phyloP scores from a whole-genome alignment of 495 filamentous ascomycete species.

The Penicillium egyptiacum region DNA sequence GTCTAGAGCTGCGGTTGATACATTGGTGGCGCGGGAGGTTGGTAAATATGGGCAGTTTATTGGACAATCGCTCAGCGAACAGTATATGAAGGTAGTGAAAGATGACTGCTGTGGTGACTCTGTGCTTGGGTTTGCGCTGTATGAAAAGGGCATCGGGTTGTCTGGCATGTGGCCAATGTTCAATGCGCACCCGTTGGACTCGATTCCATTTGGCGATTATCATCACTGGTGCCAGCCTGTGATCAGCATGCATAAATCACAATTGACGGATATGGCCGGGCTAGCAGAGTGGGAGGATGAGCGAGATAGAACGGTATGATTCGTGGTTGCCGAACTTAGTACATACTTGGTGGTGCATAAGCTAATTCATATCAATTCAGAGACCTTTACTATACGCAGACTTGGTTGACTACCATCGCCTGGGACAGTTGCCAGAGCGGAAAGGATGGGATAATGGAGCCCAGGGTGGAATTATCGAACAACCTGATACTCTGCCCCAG shows the following conservation, averaged over 20 bases:
- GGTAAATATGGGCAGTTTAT: constrained; percentile 20
- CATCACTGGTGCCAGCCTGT: constrained; percentile 53
- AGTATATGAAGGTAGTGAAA: constrained; percentile 37
- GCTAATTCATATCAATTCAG: constrained; percentile 8
- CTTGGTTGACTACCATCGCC: constrained; percentile 27
- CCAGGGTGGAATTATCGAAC: constrained; percentile 30
- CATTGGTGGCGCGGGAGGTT: constrained; percentile 23
- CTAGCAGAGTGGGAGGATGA: constrained; percentile 28
- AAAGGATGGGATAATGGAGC: constrained; percentile 41
- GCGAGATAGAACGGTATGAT: constrained; percentile 27
- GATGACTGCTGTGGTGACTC: constrained; percentile 55
- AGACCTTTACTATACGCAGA: constrained; percentile 33
- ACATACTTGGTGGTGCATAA: not conserved
- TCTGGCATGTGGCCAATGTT: constrained; percentile 56
- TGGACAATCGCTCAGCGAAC: constrained; percentile 27
- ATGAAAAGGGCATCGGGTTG: constrained; percentile 43
- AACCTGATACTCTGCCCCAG: constrained; percentile 21
- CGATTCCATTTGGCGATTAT: constrained; percentile 36
- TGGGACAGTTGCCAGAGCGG: constrained; percentile 19
- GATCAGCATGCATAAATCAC: constrained; percentile 53
- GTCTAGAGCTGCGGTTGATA: constrained; percentile 49
- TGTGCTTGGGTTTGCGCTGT: constrained; percentile 50
- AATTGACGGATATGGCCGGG: constrained; percentile 25
- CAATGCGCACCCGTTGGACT: constrained; percentile 42
- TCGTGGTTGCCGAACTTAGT: not conserved